Evolutionary conservation across 2,329 filamentous ascomycete species (phyloP).

Genomic region (Trichoderma koningiopsis): DNA sequence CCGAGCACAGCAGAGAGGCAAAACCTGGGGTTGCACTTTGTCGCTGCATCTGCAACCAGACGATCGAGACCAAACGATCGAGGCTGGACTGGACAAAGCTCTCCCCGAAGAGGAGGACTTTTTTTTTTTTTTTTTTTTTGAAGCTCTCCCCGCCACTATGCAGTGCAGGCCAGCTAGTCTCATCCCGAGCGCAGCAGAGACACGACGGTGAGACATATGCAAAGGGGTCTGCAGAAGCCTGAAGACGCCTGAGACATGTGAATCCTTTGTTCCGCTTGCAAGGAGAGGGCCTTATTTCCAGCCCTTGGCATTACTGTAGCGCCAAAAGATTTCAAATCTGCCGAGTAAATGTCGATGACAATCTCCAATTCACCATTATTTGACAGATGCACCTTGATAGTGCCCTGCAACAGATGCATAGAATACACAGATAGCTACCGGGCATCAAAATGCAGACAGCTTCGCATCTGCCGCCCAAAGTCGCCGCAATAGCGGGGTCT

Average conservation of each 20-base stretch:
- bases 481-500: neutral
- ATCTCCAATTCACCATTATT: neutral
- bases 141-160: neutral
- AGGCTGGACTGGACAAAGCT: neutral
- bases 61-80: neutral
- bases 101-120: neutral
- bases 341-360: neutral
- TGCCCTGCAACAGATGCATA: neutral
- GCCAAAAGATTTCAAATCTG: neutral
- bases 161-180: neutral
- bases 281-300: neutral
- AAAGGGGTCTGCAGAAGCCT: neutral
- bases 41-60: conserved; percentile 3
- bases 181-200: neutral
- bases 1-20: conserved; percentile 17
- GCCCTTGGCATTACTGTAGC: neutral
- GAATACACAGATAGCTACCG: neutral
- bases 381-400: neutral
- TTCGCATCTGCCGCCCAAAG: conserved; percentile 8
- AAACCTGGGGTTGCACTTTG: conserved; percentile 18
- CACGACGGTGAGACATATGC: conserved; percentile 6
- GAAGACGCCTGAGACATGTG: neutral
- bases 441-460: neutral
- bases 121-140: no score
- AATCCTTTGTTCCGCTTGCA: neutral